phyloP scores from a whole-genome alignment of 805 yeast genomes.

The Wilhelminamyces savonicus region DNA sequence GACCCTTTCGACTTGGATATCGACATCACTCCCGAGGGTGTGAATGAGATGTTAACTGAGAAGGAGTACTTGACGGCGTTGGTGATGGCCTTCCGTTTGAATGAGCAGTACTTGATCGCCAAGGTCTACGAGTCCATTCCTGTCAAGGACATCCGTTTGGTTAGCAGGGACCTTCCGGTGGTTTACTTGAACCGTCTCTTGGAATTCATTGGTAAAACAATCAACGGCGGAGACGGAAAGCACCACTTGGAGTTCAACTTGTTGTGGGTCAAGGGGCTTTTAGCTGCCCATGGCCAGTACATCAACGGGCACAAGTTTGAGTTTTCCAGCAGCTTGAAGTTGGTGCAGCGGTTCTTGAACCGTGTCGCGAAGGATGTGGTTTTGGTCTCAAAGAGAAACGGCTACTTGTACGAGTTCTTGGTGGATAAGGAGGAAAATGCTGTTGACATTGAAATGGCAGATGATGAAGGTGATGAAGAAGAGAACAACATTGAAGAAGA shows the following conservation, averaged over 20 bases:
- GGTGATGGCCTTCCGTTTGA: slow-evolving; percentile 90
- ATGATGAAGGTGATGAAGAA: slow-evolving; percentile 11
- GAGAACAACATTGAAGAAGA: slow-evolving; percentile 3
- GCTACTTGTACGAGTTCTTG: slow-evolving; percentile 49
- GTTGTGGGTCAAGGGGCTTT: slow-evolving; percentile 68
- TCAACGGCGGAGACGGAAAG: slow-evolving; percentile 48
- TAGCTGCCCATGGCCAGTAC: slow-evolving; percentile 72
- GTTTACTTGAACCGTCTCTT: slow-evolving; percentile 69
- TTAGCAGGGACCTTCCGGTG: slow-evolving; percentile 64
- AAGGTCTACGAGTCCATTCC: slow-evolving; percentile 72
- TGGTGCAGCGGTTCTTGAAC: slow-evolving; percentile 68
- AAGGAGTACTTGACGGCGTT: slow-evolving; percentile 68
- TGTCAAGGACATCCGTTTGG: slow-evolving; percentile 58
- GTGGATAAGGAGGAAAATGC: not conserved
- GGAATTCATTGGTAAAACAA: slow-evolving; percentile 60
- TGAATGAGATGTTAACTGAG: slow-evolving; percentile 51
- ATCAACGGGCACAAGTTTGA: slow-evolving; percentile 57
- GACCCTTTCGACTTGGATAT: slow-evolving; percentile 95
- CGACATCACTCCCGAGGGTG: slow-evolving; percentile 81
- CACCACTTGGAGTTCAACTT: slow-evolving; percentile 82
- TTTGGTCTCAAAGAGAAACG: slow-evolving; percentile 45
- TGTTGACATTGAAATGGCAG: slow-evolving; percentile 6
- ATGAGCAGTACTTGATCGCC: slow-evolving; percentile 69
- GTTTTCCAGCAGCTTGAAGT: slow-evolving; percentile 58
- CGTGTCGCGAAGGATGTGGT: slow-evolving; percentile 73